These are phyloP conservation scores for Betula pendula DNA, from an alignment of 306 rosid species.

Conservation along the genomic window DNA sequence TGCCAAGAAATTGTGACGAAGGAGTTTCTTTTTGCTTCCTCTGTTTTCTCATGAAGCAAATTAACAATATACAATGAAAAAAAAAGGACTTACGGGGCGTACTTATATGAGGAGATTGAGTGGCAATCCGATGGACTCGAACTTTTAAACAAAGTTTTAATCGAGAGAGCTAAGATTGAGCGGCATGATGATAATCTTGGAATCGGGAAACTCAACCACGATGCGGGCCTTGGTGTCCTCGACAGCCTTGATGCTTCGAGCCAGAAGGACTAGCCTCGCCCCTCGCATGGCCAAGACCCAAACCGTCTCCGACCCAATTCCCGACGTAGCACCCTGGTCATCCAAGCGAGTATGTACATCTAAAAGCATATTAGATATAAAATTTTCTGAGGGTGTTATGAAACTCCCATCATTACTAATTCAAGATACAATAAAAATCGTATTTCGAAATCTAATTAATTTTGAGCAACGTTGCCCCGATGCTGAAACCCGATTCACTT, in stretches of 20 bases:
- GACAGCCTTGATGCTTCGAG: too few species aligned
- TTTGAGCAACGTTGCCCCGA: constrained; percentile 22
- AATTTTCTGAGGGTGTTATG: too few species aligned
- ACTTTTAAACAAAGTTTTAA: constrained; percentile 55
- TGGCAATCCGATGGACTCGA: constrained; percentile 57
- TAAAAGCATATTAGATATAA: too few species aligned
- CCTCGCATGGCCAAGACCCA: too few species aligned
- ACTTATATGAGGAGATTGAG: too few species aligned
- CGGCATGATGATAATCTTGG: constrained; percentile 56
- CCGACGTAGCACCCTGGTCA: too few species aligned
- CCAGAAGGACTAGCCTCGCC: too few species aligned
- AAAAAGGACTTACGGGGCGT: neutral
- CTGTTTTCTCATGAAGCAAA: constrained; percentile 17
- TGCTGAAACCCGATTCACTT: constrained; percentile 6
- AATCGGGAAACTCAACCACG: constrained; percentile 49
- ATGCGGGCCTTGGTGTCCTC: constrained; percentile 69
- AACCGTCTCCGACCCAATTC: too few species aligned
- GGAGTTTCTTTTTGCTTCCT: neutral
- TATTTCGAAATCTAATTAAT: constrained; percentile 16
- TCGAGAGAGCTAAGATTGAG: constrained; percentile 84
- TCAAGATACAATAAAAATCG: constrained; percentile 20
- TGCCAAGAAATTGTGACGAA: too few species aligned
- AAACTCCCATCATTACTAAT: constrained; percentile 11
- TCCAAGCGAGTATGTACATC: too few species aligned
- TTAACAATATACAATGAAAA: too few species aligned